These are phyloP conservation scores for Coccinonectria pachysandricola DNA, from an alignment of 2,329 filamentous ascomycete genomes.

Conservation along the genomic window DNA sequence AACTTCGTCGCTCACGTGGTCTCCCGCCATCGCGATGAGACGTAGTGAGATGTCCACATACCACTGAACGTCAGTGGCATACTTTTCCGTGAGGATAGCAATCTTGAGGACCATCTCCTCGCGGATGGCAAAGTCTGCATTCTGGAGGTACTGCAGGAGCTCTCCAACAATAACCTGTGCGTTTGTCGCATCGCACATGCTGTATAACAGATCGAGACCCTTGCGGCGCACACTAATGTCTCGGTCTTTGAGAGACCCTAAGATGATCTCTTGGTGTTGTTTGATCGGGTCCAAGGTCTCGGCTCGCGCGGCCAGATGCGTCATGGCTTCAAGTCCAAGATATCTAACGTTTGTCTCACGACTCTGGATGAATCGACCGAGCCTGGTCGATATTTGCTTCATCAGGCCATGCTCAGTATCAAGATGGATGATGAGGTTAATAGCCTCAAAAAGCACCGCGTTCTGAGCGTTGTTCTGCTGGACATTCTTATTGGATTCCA, in stretches of 20 bases:
- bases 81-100: constrained; percentile 95
- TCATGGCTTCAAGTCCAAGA: constrained; percentile 93
- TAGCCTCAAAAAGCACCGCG: constrained; percentile 93
- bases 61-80: constrained; percentile 97
- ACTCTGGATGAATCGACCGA: constrained; percentile 94
- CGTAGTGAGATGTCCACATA: constrained; percentile 96
- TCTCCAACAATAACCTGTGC: constrained; percentile 88
- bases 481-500: constrained; percentile 94
- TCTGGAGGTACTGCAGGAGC: constrained; percentile 87
- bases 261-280: constrained; percentile 92
- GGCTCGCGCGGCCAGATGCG: constrained; percentile 84
- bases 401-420: constrained; percentile 91
- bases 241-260: constrained; percentile 85
- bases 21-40: constrained; percentile 90
- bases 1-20: constrained; percentile 97
- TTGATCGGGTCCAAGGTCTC: constrained; percentile 97
- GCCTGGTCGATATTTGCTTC: constrained; percentile 83
- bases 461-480: constrained; percentile 99
- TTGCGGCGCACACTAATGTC: constrained; percentile 97
- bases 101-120: constrained; percentile 99
- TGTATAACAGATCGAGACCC: constrained; percentile 91
- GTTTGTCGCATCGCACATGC: constrained; percentile 98
- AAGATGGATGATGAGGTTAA: constrained; percentile 95
- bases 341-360: constrained; percentile 96
- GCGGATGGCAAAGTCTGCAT: constrained; percentile 91